Conservation (phyloP, 2,329 filamentous ascomycete species). For the Fusarium kyushuense region DNA sequence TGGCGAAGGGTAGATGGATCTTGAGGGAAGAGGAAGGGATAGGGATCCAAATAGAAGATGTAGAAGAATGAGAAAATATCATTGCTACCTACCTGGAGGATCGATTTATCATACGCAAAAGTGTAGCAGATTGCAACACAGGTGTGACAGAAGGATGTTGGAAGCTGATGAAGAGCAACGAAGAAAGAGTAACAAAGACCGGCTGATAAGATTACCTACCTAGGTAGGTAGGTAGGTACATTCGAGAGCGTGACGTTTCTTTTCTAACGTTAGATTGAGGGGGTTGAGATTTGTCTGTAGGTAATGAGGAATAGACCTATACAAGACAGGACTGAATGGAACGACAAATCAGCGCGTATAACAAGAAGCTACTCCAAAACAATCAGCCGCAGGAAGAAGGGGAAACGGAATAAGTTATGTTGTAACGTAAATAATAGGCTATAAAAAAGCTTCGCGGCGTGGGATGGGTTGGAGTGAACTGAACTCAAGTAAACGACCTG, state of each 20-base stretch:
- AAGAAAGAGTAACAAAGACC: slow-evolving; percentile 6
- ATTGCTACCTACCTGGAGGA: slow-evolving; percentile 10
- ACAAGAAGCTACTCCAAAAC: slow-evolving; percentile 21
- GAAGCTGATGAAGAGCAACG: slow-evolving; percentile 10
- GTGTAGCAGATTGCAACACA: slow-evolving; percentile 25
- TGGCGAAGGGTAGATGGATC: background rate
- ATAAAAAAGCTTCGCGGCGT: slow-evolving; percentile 23
- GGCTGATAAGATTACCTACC: slow-evolving; percentile 18
- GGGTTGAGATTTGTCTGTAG: slow-evolving; percentile 9
- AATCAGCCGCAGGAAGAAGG: slow-evolving; percentile 21
- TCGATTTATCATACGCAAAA: slow-evolving; percentile 7
- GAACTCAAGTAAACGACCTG: slow-evolving; percentile 34
- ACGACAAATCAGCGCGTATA: slow-evolving; percentile 24
- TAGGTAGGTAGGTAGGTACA: too few species aligned
- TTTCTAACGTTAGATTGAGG: background rate
- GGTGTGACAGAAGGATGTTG: slow-evolving; percentile 32
- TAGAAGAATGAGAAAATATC: background rate
- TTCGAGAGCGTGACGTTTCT: slow-evolving; percentile 16
- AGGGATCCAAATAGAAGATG: background rate
- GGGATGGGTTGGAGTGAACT: slow-evolving; percentile 25
- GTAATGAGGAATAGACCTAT: slow-evolving; percentile 32
- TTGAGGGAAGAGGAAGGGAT: background rate
- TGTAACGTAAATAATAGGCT: slow-evolving; percentile 14
- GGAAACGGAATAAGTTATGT: slow-evolving; percentile 9
- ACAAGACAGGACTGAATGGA: slow-evolving; percentile 19